A percentile compares a stretch with the other conserved stretches of the same genome.
Evolutionary conservation across 2,329 filamentous ascomycete genomes (phyloP).

Genomic region (Diaporthe sp.): DNA sequence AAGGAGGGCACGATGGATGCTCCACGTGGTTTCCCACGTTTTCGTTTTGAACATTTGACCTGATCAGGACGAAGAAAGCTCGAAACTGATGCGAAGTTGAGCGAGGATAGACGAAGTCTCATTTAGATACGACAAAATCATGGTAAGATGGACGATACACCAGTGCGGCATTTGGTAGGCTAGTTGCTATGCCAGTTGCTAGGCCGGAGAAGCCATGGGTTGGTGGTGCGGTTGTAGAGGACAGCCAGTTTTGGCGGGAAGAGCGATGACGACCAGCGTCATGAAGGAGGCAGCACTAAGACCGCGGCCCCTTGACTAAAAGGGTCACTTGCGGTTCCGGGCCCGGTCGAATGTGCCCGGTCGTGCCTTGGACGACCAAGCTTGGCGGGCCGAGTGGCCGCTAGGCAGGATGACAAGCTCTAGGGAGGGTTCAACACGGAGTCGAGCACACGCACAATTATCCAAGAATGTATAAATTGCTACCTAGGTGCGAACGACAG

Average conservation of each 20-base stretch:
- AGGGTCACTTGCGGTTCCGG: not conserved
- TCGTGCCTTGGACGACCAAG: conserved; percentile 11
- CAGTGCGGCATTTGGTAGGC: conserved; percentile 8
- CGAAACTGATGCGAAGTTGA: no score
- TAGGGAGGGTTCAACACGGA: not conserved
- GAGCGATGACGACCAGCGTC: not conserved
- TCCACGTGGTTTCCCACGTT: no score
- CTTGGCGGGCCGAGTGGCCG: conserved; percentile 12
- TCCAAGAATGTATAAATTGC: conserved; percentile 10
- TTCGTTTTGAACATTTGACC: no score
- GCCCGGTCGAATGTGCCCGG: not conserved
- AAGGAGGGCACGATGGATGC: no score
- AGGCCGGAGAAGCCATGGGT: conserved; percentile 8
- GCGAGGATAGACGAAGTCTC: no score
- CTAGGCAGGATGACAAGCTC: conserved; percentile 4
- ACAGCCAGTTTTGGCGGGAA: not conserved
- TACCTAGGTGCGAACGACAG: conserved; percentile 9
- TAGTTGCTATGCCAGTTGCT: not conserved
- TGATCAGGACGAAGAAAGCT: no score
- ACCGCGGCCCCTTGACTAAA: conserved; percentile 6
- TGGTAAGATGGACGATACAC: conserved; percentile 10
- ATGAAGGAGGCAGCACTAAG: conserved; percentile 9
- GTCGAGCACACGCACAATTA: not conserved
- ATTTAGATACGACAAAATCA: no score
- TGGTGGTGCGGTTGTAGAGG: conserved; percentile 1